These are phyloP conservation scores for Psilocybe tampanensis DNA, from an alignment of 768 basidiomycete genomes.

Conservation along the genomic window DNA sequence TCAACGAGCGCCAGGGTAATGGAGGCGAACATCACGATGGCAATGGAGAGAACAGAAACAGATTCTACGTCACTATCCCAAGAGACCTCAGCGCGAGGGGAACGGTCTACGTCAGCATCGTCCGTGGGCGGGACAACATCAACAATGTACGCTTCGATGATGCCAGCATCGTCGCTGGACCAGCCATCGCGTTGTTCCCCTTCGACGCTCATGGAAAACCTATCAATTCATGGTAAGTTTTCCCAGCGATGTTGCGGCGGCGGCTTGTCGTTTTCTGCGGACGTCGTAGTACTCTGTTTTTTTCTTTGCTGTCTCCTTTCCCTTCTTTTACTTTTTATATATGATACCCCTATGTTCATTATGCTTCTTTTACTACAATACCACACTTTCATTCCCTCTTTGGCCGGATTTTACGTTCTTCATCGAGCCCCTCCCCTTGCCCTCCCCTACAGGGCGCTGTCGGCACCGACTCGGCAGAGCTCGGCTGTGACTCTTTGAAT, in stretches of 20 bases:
- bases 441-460: no score
- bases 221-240: background rate
- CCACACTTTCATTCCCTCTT: no score
- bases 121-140: slow-evolving; percentile 30
- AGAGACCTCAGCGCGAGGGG: slow-evolving; percentile 38
- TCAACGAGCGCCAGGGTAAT: slow-evolving; percentile 23
- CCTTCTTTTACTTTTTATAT: background rate
- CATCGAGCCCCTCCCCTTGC: no score
- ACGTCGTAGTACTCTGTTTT: background rate
- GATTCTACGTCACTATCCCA: slow-evolving; percentile 39
- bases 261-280: background rate
- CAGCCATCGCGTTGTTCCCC: slow-evolving; percentile 45
- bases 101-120: slow-evolving; percentile 52
- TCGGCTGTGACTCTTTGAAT: no score
- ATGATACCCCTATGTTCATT: background rate
- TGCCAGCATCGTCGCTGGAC: slow-evolving; percentile 58
- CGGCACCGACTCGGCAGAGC: no score
- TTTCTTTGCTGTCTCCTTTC: background rate
- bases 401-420: no score
- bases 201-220: slow-evolving; percentile 24
- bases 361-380: background rate
- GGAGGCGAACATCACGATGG: background rate
- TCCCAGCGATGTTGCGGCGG: background rate
- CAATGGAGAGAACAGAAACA: background rate
- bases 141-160: slow-evolving; percentile 30